Base-by-base conservation (phyloP, 129 eudicot genomes). In the Tanacetum coccineum region DNA sequence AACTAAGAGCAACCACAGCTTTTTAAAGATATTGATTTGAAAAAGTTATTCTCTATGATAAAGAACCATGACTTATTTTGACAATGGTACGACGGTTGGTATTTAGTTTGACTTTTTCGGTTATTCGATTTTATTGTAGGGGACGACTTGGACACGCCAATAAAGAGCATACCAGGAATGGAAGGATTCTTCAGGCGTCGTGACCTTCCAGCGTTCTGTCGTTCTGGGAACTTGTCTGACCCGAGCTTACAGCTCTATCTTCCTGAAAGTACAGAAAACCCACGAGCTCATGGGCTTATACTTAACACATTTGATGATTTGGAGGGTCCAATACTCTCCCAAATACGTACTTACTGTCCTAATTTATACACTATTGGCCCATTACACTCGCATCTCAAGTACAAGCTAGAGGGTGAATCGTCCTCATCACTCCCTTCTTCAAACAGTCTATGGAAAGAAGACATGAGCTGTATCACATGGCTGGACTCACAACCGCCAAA, bases 231-330 rank as follows among this genome's bases (percentile, higher is more conserved):
- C 65, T 59, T 80, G 54, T 18, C 60, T 13, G 76, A 73, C 46
- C 80, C 74, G 0, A 36, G 32, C 28, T 59, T 83, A 15, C 72
- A 67, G 19, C 46, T 72, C 46, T 67, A 47, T 55, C 64, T 68
- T 25, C 64, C 64, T 0, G 83, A 80, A 72, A 1, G 51, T 17
- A 52, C 18, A 44, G 75, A 82, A 64, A 77, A 39, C 61, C 17
- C 80, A 4, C 74, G 77, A 55, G 88, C 86, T 21, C 17, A 50
- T 8, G 94, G 86, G 13, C 74, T 83, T 47, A 80, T 86, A 68
- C 74, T 86, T 3, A 86, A 83, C 89, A 75, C 94, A 14, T 86
- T 83, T 70, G 88, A 83, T 61, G 86, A 78, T 46, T 62, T 86
- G 20, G 94, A 86, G 53, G 81, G 74, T 9, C 74, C 88, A 9